A percentile compares a stretch with the other conserved stretches of the same genome.
phyloP scores from a whole-genome alignment of 805 yeast genomes.

The Candida namnaoensis region DNA sequence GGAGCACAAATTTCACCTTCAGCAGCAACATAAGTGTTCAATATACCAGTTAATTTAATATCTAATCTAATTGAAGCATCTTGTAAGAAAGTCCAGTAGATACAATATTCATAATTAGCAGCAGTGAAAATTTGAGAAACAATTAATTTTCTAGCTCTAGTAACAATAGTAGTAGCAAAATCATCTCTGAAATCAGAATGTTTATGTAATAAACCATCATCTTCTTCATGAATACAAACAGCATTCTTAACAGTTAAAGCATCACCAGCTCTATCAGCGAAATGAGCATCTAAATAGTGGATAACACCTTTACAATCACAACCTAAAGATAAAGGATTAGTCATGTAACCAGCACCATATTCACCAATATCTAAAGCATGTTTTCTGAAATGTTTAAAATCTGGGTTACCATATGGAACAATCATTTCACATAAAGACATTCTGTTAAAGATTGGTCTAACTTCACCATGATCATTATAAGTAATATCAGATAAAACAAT shows the following conservation, averaged over 20 bases:
- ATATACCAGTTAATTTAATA: constrained; percentile 72
- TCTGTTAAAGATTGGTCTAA: constrained; percentile 70
- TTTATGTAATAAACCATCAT: constrained; percentile 70
- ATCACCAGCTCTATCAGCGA: constrained; percentile 58
- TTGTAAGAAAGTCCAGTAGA: constrained; percentile 77
- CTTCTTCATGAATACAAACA: constrained; percentile 80
- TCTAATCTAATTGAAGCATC: constrained; percentile 80
- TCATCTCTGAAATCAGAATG: constrained; percentile 81
- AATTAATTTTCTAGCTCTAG: constrained; percentile 67
- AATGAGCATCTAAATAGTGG: constrained; percentile 76
- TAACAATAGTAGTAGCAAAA: constrained; percentile 64
- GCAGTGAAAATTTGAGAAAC: constrained; percentile 81
- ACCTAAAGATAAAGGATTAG: constrained; percentile 70
- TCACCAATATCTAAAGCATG: constrained; percentile 85
- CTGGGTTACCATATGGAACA: constrained; percentile 78
- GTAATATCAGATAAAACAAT: constrained; percentile 67
- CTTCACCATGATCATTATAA: constrained; percentile 69
- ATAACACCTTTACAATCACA: constrained; percentile 85
- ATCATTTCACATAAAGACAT: constrained; percentile 75
- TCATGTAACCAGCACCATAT: constrained; percentile 82
- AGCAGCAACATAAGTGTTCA: constrained; percentile 61
- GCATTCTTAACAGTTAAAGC: constrained; percentile 69
- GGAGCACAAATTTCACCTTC: constrained; percentile 63
- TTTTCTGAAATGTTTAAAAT: constrained; percentile 75
- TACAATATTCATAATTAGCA: constrained; percentile 79